Evolutionary conservation across 2,329 filamentous ascomycete genomes (phyloP).

Genomic region (Botryotinia convoluta): DNA sequence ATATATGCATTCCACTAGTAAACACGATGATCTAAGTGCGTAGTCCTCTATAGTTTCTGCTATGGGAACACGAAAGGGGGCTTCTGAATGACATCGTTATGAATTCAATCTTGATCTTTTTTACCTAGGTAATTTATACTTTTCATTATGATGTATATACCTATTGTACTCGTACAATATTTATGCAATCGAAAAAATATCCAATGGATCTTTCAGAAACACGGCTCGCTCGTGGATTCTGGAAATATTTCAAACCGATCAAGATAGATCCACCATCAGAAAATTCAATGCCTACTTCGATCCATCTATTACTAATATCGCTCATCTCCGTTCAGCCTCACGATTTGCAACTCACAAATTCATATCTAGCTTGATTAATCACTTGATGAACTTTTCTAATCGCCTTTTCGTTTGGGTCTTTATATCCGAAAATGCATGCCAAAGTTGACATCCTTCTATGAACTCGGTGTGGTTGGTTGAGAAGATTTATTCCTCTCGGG

Average conservation of each 20-base stretch:
- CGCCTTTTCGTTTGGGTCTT: neutral
- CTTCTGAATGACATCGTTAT: neutral
- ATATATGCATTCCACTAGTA: neutral
- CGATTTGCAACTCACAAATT: neutral
- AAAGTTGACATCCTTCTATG: neutral
- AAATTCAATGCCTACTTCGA: neutral
- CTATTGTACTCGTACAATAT: too few species aligned
- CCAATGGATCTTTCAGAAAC: neutral
- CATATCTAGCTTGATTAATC: neutral
- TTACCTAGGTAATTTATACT: neutral
- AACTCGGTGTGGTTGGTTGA: neutral
- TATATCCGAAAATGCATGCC: neutral
- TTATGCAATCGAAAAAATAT: neutral
- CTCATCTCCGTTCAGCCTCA: neutral
- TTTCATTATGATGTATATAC: neutral
- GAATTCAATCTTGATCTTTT: neutral
- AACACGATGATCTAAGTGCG: neutral
- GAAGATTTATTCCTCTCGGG: neutral
- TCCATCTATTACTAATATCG: neutral
- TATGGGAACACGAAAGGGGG: neutral
- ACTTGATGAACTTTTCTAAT: neutral
- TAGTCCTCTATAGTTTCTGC: neutral
- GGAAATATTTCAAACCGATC: neutral
- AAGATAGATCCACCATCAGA: neutral
- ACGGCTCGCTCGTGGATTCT: neutral